Base-by-base conservation (phyloP, 495 filamentous ascomycete genomes). In the Neurospora cerealis region DNA sequence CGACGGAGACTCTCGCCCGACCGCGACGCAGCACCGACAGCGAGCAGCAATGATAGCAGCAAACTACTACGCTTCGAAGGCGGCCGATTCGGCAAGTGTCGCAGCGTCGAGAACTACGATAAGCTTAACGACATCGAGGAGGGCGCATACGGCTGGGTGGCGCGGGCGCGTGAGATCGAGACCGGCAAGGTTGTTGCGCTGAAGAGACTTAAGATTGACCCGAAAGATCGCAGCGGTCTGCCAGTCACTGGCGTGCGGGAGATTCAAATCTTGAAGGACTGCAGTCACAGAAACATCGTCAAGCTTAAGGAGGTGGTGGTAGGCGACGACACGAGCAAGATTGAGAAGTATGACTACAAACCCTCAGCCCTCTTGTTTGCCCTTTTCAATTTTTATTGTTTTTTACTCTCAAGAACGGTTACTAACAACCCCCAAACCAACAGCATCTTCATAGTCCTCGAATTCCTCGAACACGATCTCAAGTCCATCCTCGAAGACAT, bases 391-490 rank as follows among this genome's bases (percentile, higher is more conserved):
- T 28, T 28, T 28, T 28, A 28, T 28, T 28, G 24, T 28, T 28
- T 28, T 28, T 28, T 28, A 28, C 24, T 28, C 24, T 28, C 24
- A 28, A 28, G 24, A 28, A 28, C 24, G 24, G 24, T 28, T 28
- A 28, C n/a, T 42, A 74, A 73, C 36, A 21, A 38, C 32, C 46
- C 38, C 72, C 75, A 78, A 28, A 28, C 24, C 24, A 28, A 28
- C 80, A 94, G 93, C 85, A 90, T 97, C 75, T 98, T 92, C 85
- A 90, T 99, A 70, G 96, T 99, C 73, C 95, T 99, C 89, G 95
- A 97, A 82, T 99, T 98, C 84, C 86, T 97, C 79, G 95, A 98
- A 86, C 96, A 99, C 86, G 96, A 99, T 82, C 91, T 99, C 74
- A 97, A 97, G 84, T 92, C 93, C 73, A 88, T 99, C 73, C 91